Percentiles rank a stretch among this genome's conserved stretches.
These are phyloP conservation scores for Gossypium gossypioides DNA, from an alignment of 441 rosid genomes.

Conservation along the genomic window DNA sequence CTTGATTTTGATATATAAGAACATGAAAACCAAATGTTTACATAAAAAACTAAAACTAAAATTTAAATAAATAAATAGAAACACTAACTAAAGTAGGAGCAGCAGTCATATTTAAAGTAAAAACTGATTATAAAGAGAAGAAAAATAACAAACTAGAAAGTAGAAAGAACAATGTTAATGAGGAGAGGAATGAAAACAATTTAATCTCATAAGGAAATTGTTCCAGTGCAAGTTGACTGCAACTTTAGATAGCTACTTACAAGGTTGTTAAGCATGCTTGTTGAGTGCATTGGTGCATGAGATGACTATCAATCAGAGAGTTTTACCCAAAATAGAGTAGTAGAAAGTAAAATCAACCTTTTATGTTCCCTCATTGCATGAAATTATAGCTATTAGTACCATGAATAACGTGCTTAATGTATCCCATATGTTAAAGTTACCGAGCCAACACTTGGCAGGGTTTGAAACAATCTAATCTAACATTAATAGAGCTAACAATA, in stretches of 20 bases:
- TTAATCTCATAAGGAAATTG: not conserved
- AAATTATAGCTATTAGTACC: not conserved
- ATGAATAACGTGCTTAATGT: not conserved
- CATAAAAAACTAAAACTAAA: not conserved
- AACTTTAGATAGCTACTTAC: not conserved
- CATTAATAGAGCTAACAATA: too few species aligned
- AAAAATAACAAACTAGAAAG: not conserved
- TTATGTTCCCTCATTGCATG: not conserved
- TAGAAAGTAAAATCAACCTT: not conserved
- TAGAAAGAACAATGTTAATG: not conserved
- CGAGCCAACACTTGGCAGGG: not conserved
- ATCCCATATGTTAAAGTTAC: not conserved
- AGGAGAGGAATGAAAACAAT: conserved; percentile 2
- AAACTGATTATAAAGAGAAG: not conserved
- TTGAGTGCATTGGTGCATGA: not conserved
- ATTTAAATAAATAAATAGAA: too few species aligned
- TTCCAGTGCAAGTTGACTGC: not conserved
- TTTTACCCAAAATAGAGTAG: not conserved
- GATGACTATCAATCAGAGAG: not conserved
- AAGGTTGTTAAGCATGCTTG: not conserved
- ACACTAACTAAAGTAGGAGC: not conserved
- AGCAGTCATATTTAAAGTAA: not conserved
- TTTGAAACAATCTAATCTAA: not conserved
- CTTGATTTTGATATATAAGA: not conserved
- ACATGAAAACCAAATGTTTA: not conserved